Base-by-base conservation (phyloP, 2,329 filamentous ascomycete species). In the Biscogniauxia mediterranea region DNA sequence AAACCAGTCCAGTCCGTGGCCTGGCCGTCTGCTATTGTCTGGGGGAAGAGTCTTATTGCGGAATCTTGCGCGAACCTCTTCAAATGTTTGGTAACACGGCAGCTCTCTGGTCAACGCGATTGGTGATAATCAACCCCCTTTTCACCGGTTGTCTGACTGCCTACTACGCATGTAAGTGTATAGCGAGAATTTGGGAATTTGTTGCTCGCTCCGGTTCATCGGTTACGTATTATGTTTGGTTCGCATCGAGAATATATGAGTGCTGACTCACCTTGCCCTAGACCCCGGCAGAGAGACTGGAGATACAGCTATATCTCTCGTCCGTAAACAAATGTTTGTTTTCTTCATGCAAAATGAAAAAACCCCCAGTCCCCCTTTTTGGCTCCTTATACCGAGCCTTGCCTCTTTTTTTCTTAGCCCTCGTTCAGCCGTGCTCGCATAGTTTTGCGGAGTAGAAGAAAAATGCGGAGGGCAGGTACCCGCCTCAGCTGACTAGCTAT, bases 21-120 rank as follows among this genome's bases (percentile, higher is more conserved):
- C 28, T 6, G 3, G 28, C 28, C 28, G 7, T 32, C 11, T 6
- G 3, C 28, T 32, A 4, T 9, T 32, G 28, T 32, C 28, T 32
- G 28, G 28, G 28, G 28, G 28, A 13, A 32, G 28, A 52, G 60
- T 57, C 57, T 65, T 63, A 60, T 67, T 63, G 65, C 64, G 65
- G 65, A 66, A 62, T 49, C 56, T 55, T 62, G 53, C 58, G 59
- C 64, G 52, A 60, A 42, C 46, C 56, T 56, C 52, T 52, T 59
- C 53, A 50, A 59, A 57, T 60, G 23, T 58, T 62, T 55, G 62
- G 66, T 67, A 55, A 63, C 66, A 67, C 66, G 64, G 62, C 66
- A 66, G 59, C 17, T 4, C 7, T 32, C 28, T 55, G 52, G n/a
- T 52, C 8, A 26, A 52, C 8, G 11, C 28, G 7, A 32, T 32